A percentile compares a stretch with the other conserved stretches of the same genome.
Evolutionary conservation across 208 protist genomes (phyloP).

Genomic region (Wallacemonas collosoma): DNA sequence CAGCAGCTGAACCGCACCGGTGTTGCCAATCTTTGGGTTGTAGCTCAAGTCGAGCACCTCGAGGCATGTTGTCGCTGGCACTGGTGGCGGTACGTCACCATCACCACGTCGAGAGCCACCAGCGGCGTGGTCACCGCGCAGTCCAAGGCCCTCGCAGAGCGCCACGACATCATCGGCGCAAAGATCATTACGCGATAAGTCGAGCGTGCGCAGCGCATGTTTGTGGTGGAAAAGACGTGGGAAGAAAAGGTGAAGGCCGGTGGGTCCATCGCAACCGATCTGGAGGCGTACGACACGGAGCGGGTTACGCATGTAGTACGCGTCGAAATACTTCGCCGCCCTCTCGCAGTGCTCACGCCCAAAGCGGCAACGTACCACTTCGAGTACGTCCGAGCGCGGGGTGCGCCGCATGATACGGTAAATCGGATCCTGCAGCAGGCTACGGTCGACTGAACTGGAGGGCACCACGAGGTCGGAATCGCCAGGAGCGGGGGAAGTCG

Average conservation of each 20-base stretch:
- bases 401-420: slow-evolving; percentile 86
- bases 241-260: slow-evolving; percentile 74
- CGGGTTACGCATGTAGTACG: slow-evolving; percentile 75
- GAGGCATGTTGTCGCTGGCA: slow-evolving; percentile 29
- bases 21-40: slow-evolving; percentile 74
- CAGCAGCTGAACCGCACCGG: slow-evolving; percentile 61
- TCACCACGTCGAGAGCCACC: background rate
- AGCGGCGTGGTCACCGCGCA: slow-evolving; percentile 16
- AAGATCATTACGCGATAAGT: slow-evolving; percentile 83
- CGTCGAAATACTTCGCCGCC: slow-evolving; percentile 74
- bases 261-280: slow-evolving; percentile 67
- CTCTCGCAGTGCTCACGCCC: slow-evolving; percentile 66
- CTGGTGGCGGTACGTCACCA: too few species aligned
- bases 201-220: slow-evolving; percentile 64
- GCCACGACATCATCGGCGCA: slow-evolving; percentile 58
- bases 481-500: too few species aligned
- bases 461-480: too few species aligned
- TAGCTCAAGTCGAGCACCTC: slow-evolving; percentile 89
- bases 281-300: slow-evolving; percentile 80
- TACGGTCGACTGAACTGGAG: slow-evolving; percentile 4
- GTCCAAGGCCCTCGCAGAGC: slow-evolving; percentile 54
- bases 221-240: slow-evolving; percentile 62
- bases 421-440: slow-evolving; percentile 56
- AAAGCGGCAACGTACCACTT: slow-evolving; percentile 80
- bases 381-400: slow-evolving; percentile 81